Evolutionary conservation across 2,329 filamentous ascomycete species (phyloP), one percentile per base, ranked within the genome.

Genomic region (Aspergillus pseudoviridinutans): DNA sequence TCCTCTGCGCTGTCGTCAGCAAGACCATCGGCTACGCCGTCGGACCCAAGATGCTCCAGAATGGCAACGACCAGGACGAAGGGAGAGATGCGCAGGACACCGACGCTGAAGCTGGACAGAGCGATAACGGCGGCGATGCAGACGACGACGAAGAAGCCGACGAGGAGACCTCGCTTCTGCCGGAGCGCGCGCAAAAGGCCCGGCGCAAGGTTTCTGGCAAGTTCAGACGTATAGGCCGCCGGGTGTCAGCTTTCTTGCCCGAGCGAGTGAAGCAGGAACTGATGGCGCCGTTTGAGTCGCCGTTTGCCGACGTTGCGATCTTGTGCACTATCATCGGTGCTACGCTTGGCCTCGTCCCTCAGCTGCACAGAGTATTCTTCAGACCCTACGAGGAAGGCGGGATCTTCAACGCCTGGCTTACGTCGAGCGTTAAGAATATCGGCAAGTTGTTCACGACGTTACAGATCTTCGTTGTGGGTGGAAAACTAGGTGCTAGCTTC

Each of bases 391-490:
- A 81, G 7, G 74, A 86, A 4, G 87, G 86, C 5, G 86, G 87
- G 1, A 82, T 86, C 56, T 81, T 89, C 64, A 85, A 82, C 22
- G 86, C 86, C 1, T 89, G 86, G 86, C 73, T 89, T 42, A 88
- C 86, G 0, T 78, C 79, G 0, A 81, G 82, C 0, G 71, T 89
- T 22, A 79, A 84, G 61, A 87, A 85, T 55, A 78, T 88, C 24
- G 86, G 87, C 3, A 77, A 80, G 0, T 76, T 89, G 0, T 89
- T 89, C 66, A 84, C 87, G 0, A 80, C 84, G 0, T 72, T 87
- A 27, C 87, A 87, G 29, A 83, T 89, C 17, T 80, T 89, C 17
- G 80, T 89, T 0, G 85, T 87, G 0, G 86, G 87, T 1, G 83
- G 87, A n/a, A 86, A 86, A 61, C 78, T 89, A 1, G 84, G 81